These are phyloP conservation scores for Pleurotus eryngii DNA, from an alignment of 768 basidiomycete genomes.

Conservation along the genomic window DNA sequence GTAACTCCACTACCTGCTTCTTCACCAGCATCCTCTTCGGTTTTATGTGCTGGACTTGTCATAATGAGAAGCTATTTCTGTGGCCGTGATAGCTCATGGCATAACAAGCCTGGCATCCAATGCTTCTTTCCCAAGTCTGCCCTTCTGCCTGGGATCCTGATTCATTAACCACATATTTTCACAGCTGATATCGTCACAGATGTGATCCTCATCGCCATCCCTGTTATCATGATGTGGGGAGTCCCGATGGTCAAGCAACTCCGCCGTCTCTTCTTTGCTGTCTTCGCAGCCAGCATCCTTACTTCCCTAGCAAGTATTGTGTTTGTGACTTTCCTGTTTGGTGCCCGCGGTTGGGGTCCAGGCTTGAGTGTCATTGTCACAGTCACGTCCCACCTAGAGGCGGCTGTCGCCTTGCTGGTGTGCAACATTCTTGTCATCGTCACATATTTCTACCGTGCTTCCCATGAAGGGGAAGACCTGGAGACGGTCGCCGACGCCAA, in stretches of 20 bases:
- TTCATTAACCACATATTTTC: not conserved
- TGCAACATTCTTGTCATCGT: conserved; percentile 10
- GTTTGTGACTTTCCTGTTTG: not conserved
- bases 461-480: conserved; percentile 4
- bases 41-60: not conserved
- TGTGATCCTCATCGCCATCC: conserved; percentile 6
- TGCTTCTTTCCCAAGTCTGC: not conserved
- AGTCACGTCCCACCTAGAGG: conserved; percentile 6
- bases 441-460: conserved; percentile 1
- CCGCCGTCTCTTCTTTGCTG: conserved; percentile 9
- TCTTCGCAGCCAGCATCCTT: conserved; percentile 10
- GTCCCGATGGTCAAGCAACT: conserved; percentile 3
- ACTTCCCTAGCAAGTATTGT: conserved; percentile 7
- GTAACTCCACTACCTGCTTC: no score
- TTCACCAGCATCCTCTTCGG: not conserved
- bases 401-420: conserved; percentile 6
- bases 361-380: conserved; percentile 1
- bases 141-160: not conserved
- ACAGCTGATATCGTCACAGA: conserved; percentile 10
- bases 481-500: conserved; percentile 7
- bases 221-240: conserved; percentile 9
- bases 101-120: conserved; percentile 1
- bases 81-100: conserved; percentile 1
- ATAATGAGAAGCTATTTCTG: not conserved
- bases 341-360: conserved; percentile 4